Evolutionary conservation across 2,329 filamentous ascomycete genomes (phyloP).

Genomic region (Apiospora saccharicola): DNA sequence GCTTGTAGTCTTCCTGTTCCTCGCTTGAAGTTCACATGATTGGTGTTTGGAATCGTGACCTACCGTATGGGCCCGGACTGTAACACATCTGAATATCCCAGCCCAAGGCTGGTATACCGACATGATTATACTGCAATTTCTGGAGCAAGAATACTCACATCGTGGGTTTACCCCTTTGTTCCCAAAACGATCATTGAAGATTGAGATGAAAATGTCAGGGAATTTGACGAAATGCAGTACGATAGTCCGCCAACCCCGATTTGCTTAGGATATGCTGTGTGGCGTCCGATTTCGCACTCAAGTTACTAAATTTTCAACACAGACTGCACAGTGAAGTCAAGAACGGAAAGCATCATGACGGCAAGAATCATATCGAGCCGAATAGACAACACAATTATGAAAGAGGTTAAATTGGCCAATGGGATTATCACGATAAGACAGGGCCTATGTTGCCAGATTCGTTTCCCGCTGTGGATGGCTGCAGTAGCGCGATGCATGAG

Average conservation of each 20-base stretch:
- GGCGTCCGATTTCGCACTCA: neutral
- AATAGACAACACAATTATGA: conserved; percentile 15
- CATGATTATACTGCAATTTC: neutral
- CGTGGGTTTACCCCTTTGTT: neutral
- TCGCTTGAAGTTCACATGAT: neutral
- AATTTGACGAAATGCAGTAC: neutral
- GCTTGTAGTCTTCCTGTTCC: neutral
- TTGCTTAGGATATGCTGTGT: neutral
- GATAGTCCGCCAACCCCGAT: neutral
- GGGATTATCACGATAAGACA: conserved; percentile 20
- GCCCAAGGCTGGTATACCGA: neutral
- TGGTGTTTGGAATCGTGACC: neutral
- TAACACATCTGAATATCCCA: neutral
- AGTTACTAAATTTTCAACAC: neutral
- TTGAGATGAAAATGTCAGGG: neutral
- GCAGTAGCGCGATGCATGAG: conserved; percentile 22
- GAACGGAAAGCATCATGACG: conserved; percentile 13
- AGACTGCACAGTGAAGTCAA: conserved; percentile 1
- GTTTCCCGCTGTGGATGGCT: conserved; percentile 5
- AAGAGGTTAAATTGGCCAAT: conserved; percentile 16
- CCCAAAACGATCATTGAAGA: neutral
- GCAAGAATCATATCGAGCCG: conserved; percentile 10
- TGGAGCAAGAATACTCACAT: neutral
- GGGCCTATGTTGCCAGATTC: conserved; percentile 21
- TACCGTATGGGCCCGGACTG: neutral